phyloP scores from a whole-genome alignment of 352 stramenopile species.

The Peronospora farinosa region DNA sequence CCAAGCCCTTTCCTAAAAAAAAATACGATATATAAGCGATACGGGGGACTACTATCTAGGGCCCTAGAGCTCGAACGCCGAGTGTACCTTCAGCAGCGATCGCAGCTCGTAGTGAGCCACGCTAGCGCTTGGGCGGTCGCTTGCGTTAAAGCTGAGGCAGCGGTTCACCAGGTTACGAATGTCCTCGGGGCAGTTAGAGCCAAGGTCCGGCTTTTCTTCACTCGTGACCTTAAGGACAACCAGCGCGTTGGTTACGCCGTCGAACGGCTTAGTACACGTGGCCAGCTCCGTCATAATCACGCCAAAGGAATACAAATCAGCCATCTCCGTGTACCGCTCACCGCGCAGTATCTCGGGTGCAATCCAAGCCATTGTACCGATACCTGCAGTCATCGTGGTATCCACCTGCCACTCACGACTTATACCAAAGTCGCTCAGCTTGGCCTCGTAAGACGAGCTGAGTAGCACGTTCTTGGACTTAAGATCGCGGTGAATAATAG shows the following conservation, averaged over 20 bases:
- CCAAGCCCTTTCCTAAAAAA: constrained; percentile 9
- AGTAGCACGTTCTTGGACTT: constrained; percentile 78
- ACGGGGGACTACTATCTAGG: constrained; percentile 6
- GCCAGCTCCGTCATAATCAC: constrained; percentile 71
- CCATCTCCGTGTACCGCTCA: constrained; percentile 81
- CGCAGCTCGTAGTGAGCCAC: constrained; percentile 72
- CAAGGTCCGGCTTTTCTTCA: constrained; percentile 57
- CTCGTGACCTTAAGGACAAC: constrained; percentile 74
- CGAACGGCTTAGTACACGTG: constrained; percentile 60
- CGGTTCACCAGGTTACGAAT: constrained; percentile 51
- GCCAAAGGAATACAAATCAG: constrained; percentile 84
- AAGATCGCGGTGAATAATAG: constrained; percentile 76
- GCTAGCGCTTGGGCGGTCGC: constrained; percentile 60
- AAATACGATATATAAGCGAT: constrained; percentile 30
- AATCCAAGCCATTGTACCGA: constrained; percentile 85
- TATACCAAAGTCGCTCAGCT: constrained; percentile 81
- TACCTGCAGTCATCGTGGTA: constrained; percentile 71
- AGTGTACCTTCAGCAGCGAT: constrained; percentile 61
- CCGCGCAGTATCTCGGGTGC: constrained; percentile 69
- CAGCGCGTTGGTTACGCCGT: constrained; percentile 58
- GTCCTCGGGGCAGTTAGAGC: constrained; percentile 53
- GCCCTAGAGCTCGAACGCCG: constrained; percentile 42
- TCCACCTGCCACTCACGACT: constrained; percentile 73
- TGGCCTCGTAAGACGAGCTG: constrained; percentile 54
- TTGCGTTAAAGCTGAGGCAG: constrained; percentile 61